Percentiles rank a stretch among this genome's conserved stretches.
These are phyloP conservation scores for Sutorius australiensis DNA, from an alignment of 768 basidiomycete species.

Conservation along the genomic window DNA sequence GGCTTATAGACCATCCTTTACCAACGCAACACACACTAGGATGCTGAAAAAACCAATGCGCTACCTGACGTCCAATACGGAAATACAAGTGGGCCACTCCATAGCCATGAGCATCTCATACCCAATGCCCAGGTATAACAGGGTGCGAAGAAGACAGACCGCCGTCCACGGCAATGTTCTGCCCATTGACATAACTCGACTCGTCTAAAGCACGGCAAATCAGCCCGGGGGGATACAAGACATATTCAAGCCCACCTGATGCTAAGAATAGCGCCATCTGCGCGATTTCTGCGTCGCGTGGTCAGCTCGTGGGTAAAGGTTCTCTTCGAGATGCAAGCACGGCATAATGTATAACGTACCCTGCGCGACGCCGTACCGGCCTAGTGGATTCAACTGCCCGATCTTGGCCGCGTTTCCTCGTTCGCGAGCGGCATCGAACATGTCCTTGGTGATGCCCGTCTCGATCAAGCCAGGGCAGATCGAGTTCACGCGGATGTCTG, in stretches of 20 bases:
- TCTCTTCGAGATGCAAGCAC: conserved; percentile 7
- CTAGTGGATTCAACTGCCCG: conserved; percentile 76
- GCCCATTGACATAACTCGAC: conserved; percentile 89
- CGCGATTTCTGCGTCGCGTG: conserved; percentile 65
- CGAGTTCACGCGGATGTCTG: conserved; percentile 83
- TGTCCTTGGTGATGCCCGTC: conserved; percentile 82
- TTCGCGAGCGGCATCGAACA: conserved; percentile 74
- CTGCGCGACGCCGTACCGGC: conserved; percentile 77
- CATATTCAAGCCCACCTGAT: conserved; percentile 52
- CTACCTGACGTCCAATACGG: no score
- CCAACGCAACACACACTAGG: not conserved
- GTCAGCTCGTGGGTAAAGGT: conserved; percentile 10
- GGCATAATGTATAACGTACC: conserved; percentile 40
- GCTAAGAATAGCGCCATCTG: conserved; percentile 83
- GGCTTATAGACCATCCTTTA: not conserved
- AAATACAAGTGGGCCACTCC: not conserved
- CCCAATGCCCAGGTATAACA: conserved; percentile 70
- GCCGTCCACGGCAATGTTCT: conserved; percentile 83
- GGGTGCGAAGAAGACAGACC: conserved; percentile 79
- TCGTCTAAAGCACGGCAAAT: conserved; percentile 51
- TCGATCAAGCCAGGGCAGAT: conserved; percentile 93
- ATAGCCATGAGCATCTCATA: conserved; percentile 30
- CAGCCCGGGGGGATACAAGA: conserved; percentile 4
- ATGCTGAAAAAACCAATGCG: not conserved
- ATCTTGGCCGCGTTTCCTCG: conserved; percentile 73